These are phyloP conservation scores for Podaxis sp. DNA, from an alignment of 768 basidiomycete genomes.

Conservation along the genomic window DNA sequence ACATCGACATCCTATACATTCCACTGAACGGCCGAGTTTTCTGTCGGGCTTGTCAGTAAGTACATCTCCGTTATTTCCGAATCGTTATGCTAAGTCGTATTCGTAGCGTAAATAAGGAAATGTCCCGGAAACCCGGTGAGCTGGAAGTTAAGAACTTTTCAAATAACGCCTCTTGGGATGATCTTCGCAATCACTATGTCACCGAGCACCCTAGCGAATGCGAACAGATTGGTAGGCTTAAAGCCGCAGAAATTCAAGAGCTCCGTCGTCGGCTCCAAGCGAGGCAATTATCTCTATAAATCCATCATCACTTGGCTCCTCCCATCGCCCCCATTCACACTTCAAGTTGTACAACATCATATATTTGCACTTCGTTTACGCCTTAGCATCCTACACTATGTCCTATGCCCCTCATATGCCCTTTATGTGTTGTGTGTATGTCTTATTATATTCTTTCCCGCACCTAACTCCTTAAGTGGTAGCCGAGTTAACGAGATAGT, in stretches of 20 bases:
- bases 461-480: background rate
- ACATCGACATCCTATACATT: constrained; percentile 36
- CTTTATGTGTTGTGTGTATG: background rate
- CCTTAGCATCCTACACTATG: background rate
- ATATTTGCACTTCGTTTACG: background rate
- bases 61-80: background rate
- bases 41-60: constrained; percentile 37
- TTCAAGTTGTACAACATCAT: background rate
- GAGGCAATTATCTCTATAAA: background rate
- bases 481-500: too few species aligned
- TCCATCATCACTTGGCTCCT: background rate
- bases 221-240: constrained; percentile 28
- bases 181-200: constrained; percentile 29
- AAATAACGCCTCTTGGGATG: constrained; percentile 28
- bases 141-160: constrained; percentile 23
- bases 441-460: background rate
- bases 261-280: constrained; percentile 24
- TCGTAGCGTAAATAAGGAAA: constrained; percentile 11
- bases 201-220: constrained; percentile 30
- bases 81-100: background rate
- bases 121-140: background rate
- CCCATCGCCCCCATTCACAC: background rate
- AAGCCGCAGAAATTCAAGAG: constrained; percentile 28
- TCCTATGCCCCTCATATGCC: background rate
- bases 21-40: constrained; percentile 23